Percentiles rank a stretch among this genome's conserved stretches.
Conservation (phyloP, 805 yeast species). For the Saccharomycopsis sp. region DNA sequence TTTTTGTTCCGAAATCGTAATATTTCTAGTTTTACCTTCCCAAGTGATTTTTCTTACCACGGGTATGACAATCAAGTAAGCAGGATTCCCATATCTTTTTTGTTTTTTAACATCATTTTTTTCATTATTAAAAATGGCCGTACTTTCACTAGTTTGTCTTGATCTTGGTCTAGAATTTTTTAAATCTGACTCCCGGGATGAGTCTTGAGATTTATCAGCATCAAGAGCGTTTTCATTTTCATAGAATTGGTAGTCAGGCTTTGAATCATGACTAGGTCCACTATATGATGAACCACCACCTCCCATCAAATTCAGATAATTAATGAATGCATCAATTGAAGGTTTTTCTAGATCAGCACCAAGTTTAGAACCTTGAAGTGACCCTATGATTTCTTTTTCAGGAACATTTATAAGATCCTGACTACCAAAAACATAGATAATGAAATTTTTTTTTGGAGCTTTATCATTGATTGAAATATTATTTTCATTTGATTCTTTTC, state of each 20-base stretch:
- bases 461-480: not conserved
- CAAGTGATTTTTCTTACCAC: slow-evolving; percentile 7
- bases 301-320: not conserved
- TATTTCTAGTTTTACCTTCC: slow-evolving; percentile 9
- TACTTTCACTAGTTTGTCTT: not conserved
- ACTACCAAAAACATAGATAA: slow-evolving; percentile 66
- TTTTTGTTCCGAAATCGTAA: slow-evolving; percentile 1
- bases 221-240: not conserved
- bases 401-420: slow-evolving; percentile 28
- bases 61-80: slow-evolving; percentile 13
- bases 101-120: too few species aligned
- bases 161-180: not conserved
- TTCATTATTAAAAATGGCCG: slow-evolving; percentile 2
- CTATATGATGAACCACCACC: not conserved
- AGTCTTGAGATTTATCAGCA: not conserved
- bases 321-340: slow-evolving; percentile 6
- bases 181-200: not conserved
- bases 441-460: not conserved
- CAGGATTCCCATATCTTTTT: not conserved
- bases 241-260: not conserved
- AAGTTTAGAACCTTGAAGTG: slow-evolving; percentile 36
- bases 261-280: not conserved
- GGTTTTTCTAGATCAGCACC: slow-evolving; percentile 38
- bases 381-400: slow-evolving; percentile 33
- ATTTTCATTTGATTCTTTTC: not conserved